Conservation (phyloP, 345 rosid genomes). For the Eucalyptus regnans region DNA sequence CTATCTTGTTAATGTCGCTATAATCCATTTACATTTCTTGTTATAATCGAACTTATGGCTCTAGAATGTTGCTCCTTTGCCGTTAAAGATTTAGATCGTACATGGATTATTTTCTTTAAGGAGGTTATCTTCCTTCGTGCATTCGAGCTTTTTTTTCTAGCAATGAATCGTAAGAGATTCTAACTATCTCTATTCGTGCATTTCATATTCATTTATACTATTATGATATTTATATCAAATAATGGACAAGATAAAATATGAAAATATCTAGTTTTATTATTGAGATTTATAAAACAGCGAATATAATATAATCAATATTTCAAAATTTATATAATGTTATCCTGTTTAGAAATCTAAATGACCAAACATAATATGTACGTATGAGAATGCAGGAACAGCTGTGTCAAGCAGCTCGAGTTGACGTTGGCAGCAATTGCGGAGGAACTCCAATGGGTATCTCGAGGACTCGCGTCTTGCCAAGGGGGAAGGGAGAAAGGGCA, state of each 20-base stretch:
- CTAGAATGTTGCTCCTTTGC: not conserved
- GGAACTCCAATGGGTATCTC: not conserved
- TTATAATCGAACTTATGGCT: not conserved
- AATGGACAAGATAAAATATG: not conserved
- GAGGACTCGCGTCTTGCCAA: not conserved
- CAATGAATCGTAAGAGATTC: not conserved
- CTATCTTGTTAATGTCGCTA: not conserved
- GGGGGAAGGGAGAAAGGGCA: not conserved
- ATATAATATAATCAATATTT: not conserved
- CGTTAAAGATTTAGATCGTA: not conserved
- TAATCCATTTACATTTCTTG: not conserved
- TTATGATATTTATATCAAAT: not conserved
- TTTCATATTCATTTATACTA: not conserved
- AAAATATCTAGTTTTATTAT: not conserved
- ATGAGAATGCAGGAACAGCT: not conserved
- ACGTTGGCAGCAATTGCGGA: not conserved
- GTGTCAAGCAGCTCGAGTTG: not conserved
- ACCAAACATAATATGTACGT: rapidly evolving
- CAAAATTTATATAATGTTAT: not conserved
- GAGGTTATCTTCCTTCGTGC: not conserved
- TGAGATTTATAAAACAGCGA: not conserved
- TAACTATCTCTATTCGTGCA: not conserved
- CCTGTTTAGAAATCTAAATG: rapidly evolving
- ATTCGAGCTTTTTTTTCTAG: not conserved
- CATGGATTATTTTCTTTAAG: not conserved